These are phyloP conservation scores for Xylaria sp. DNA, from an alignment of 2,329 filamentous ascomycete genomes.

Conservation along the genomic window DNA sequence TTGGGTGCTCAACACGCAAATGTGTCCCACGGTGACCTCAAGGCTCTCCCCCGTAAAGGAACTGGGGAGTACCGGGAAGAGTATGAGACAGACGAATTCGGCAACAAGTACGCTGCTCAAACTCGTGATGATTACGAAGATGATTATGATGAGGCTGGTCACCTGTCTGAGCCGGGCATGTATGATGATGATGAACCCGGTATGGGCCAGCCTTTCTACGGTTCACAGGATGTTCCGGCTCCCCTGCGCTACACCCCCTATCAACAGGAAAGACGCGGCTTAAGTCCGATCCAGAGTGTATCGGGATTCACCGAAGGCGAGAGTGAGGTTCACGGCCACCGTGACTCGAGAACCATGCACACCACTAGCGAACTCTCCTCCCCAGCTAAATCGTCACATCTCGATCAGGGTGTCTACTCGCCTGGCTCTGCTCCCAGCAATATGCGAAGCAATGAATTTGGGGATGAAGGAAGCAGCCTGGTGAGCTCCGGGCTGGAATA, in stretches of 20 bases:
- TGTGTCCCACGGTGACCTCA: conserved; percentile 61
- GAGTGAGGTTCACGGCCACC: conserved; percentile 58
- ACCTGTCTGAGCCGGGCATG: conserved; percentile 37
- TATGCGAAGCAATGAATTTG: conserved; percentile 52
- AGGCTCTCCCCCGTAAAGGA: conserved; percentile 54
- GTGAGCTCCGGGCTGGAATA: conserved; percentile 59
- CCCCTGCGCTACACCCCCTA: conserved; percentile 70
- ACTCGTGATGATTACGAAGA: conserved; percentile 42
- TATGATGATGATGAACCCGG: conserved; percentile 48
- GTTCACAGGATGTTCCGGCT: conserved; percentile 64
- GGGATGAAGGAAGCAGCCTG: conserved; percentile 62
- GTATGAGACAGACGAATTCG: conserved; percentile 52
- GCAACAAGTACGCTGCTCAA: conserved; percentile 44
- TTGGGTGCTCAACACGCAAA: conserved; percentile 71
- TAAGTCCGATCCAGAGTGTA: conserved; percentile 91
- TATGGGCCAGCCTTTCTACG: conserved; percentile 52
- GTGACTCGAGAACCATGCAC: conserved; percentile 58
- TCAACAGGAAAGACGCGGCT: conserved; percentile 67
- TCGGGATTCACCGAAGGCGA: conserved; percentile 80
- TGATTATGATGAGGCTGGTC: conserved; percentile 49
- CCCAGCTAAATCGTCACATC: conserved; percentile 57
- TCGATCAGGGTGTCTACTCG: conserved; percentile 48
- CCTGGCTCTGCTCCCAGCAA: conserved; percentile 60
- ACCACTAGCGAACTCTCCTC: conserved; percentile 60
- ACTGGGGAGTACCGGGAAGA: conserved; percentile 46